These are phyloP conservation scores for Fusarium longipes DNA, from an alignment of 2,329 filamentous ascomycete genomes.

Conservation along the genomic window DNA sequence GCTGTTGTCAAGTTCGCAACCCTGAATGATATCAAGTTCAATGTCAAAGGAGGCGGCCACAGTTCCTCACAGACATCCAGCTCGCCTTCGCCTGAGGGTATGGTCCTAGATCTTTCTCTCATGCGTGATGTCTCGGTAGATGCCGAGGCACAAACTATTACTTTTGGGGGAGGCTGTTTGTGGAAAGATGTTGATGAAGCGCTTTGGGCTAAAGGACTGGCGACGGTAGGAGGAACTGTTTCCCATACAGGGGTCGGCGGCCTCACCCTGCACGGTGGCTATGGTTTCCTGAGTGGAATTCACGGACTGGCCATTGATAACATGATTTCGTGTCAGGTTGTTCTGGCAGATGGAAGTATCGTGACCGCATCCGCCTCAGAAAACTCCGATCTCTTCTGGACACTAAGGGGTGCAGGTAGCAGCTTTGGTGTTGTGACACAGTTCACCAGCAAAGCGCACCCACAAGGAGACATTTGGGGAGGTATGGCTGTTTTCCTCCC, in stretches of 20 bases:
- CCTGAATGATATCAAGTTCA: slow-evolving; percentile 59
- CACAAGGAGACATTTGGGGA: slow-evolving; percentile 49
- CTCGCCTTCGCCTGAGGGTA: slow-evolving; percentile 59
- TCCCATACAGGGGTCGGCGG: slow-evolving; percentile 72
- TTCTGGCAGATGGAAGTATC: slow-evolving; percentile 53
- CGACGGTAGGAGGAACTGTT: slow-evolving; percentile 71
- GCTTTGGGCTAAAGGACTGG: slow-evolving; percentile 62
- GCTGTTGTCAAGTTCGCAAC: slow-evolving; percentile 58
- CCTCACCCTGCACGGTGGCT: slow-evolving; percentile 67
- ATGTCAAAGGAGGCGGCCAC: slow-evolving; percentile 67
- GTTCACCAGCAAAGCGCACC: slow-evolving; percentile 51
- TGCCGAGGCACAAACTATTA: slow-evolving; percentile 56
- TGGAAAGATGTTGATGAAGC: slow-evolving; percentile 67
- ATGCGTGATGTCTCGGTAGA: slow-evolving; percentile 64
- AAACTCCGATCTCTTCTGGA: slow-evolving; percentile 58
- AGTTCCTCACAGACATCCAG: slow-evolving; percentile 61
- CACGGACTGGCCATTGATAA: slow-evolving; percentile 63
- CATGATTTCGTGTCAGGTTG: slow-evolving; percentile 53
- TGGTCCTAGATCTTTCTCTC: slow-evolving; percentile 65
- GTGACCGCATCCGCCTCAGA: slow-evolving; percentile 55
- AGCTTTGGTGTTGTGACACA: slow-evolving; percentile 58
- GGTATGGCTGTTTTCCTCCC: slow-evolving; percentile 46
- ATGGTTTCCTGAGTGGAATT: slow-evolving; percentile 65
- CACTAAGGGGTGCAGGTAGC: slow-evolving; percentile 54
- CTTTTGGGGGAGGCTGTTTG: slow-evolving; percentile 62